These are phyloP conservation scores for Theileria annulata DNA, from an alignment of 169 alveolate species.

Conservation along the genomic window DNA sequence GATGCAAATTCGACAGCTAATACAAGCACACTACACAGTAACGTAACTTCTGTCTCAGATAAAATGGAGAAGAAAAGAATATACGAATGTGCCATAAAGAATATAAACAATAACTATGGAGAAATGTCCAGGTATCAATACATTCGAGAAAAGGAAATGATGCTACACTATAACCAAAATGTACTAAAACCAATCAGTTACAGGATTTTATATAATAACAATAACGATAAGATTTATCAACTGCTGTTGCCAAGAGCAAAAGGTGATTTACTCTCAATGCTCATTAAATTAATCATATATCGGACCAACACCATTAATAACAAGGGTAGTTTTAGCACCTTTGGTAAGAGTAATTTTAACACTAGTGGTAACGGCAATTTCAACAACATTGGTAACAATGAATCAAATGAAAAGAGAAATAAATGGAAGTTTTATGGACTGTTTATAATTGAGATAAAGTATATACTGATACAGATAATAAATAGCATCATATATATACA, in stretches of 20 bases:
- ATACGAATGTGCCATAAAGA: slow-evolving; percentile 57
- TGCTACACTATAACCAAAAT: slow-evolving; percentile 73
- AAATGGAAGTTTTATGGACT: slow-evolving; percentile 57
- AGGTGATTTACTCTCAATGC: slow-evolving; percentile 71
- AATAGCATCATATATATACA: slow-evolving; percentile 73
- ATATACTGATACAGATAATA: slow-evolving; percentile 70
- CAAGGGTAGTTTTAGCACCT: not conserved
- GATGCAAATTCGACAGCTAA: not conserved
- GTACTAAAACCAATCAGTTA: slow-evolving; percentile 75
- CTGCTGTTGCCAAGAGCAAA: slow-evolving; percentile 76
- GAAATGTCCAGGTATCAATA: slow-evolving; percentile 65
- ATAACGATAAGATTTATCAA: slow-evolving; percentile 63
- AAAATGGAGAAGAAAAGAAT: slow-evolving; percentile 10
- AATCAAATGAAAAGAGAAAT: slow-evolving; percentile 21
- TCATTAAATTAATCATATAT: slow-evolving; percentile 28
- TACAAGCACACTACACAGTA: not conserved
- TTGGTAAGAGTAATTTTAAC: not conserved
- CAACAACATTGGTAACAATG: slow-evolving; percentile 18
- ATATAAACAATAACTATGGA: slow-evolving; percentile 34
- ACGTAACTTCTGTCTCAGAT: not conserved
- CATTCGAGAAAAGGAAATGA: slow-evolving; percentile 75
- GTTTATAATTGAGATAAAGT: slow-evolving; percentile 72
- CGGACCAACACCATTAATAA: slow-evolving; percentile 18
- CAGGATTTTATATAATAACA: slow-evolving; percentile 15
- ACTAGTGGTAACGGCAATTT: slow-evolving; percentile 4